Base-by-base conservation (phyloP, 2,329 filamentous ascomycete species). In the Penicillium digitatum region DNA sequence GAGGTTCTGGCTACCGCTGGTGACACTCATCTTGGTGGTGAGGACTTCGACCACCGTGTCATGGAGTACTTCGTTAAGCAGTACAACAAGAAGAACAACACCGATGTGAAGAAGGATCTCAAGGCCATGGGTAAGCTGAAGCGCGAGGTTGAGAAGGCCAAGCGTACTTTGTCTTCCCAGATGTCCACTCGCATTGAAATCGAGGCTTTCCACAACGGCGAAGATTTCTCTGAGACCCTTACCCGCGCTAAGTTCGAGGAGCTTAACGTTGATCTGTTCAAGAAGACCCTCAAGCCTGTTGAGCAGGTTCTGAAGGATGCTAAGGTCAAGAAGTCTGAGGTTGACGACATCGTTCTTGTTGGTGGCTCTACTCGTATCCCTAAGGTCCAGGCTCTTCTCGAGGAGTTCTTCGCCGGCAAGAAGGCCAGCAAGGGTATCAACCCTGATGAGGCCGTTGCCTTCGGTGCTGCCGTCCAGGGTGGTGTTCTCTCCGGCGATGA, bases 61-160 rank as follows among this genome's bases (percentile, higher is more conserved):
- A 96, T 97, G 81, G 90, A 89, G 83, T 84, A 93, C 86, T 90
- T 97, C 74, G 87, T 88, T 82, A 96, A 97, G 88, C 82, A 84
- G 69, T 97, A 95, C 87, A 97, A 97, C 87, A 96, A 96, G 88
- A 94, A 96, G 85, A 84, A 96, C 82, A 80, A 78, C 68, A 90
- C 95, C 66, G 91, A 99, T 68, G 85, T 97, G 74, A 89, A 87
- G 79, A 95, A 95, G 83, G 91, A 97, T 73, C 80, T 87, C 64
- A 96, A 96, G 89, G 88, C 93, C 65, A 97, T 97, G 92, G 90
- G 92, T 81, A 99, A 97, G 82, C 86, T 99, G 69, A 97, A 97
- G 90, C 92, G 94, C 70, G 94, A 97, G 79, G 93, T 94, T 67
- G 94, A 99, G 79, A 96, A 96, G 87, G 94, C 94, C 79, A 99